Base-by-base conservation (phyloP, 2,329 filamentous ascomycete species). In the Diaporthe ilicicola region DNA sequence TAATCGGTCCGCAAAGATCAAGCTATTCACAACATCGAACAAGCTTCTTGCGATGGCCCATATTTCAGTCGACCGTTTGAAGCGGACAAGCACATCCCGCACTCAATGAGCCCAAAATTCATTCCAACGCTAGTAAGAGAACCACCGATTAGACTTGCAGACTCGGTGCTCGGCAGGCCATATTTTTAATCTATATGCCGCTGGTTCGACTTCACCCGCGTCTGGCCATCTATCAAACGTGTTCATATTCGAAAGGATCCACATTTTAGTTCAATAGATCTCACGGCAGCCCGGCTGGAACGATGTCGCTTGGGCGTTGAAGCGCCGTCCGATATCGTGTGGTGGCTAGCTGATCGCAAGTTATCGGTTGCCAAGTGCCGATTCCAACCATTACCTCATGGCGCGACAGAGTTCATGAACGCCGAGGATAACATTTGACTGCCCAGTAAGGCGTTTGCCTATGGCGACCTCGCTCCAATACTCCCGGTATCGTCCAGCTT, bases 121-220 rank as follows among this genome's bases (percentile, higher is more conserved):
- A 32, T 10, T 8, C 3, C 44, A 29, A 50, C 42, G 24, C 53
- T 56, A 56, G 54, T 32, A 48, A 39, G n/a, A 29, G 70, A 19
- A 50, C 70, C 70, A 72, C 67, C 50, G 42, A 46, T 67, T 67
- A 72, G 59, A 50, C 65, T 12, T 56, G 65, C 65, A 68, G 53
- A 48, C 13, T 54, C 51, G 65, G 39, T n/a, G 32, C 53, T 67
- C 27, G 51, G 53, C 53, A 68, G 34, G 42, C 29, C 42, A 59
- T 48, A n/a, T 44, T 29, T 48, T 37, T 50, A 59, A 56, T 37
- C 24, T 68, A 46, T 15, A 59, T 50, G 32, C 10, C 29, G 46
- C 65, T 39, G 13, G 44, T n/a, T 24, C 53, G 42, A 27, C 29
- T 50, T 39, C 53, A 39, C 19, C 22, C n/a, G 24, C 48, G 2